Base-by-base conservation (phyloP, 441 rosid species). In the Rhodomyrtus psidioides region DNA sequence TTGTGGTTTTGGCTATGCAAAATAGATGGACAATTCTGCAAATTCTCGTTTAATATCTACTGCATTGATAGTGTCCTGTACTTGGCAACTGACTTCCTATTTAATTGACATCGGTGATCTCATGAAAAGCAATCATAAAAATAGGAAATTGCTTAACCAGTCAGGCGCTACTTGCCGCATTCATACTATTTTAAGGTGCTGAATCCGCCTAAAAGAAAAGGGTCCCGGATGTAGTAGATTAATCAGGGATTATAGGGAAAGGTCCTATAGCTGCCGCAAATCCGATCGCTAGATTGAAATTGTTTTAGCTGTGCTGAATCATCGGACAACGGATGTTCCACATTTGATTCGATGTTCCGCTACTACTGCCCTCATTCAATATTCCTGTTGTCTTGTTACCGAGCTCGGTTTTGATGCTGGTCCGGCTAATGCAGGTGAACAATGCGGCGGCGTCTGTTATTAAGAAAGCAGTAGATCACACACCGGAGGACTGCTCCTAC, bases 341-440 rank as follows among this genome's bases (percentile, higher is more conserved):
- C 46, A 19, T 30, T 9, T 65, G 39, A 65, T 65, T 65, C 4
- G 14, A 9, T 65, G 34, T 65, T 65, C 76, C 2, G 24, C 76
- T 34, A 9, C 76, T 65, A 9, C 4, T 65, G 46, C 46, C 76
- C 76, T 65, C 76, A 34, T 65, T 34, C 46, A 34, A 2, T 19
- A 19, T 39, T 65, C 21, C 19, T 17, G 5, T 19, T 19, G 46
- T 65, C 46, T 65, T 34, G 76, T 65, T 65, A 30, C 76, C 46
- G 0, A 65, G 76, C 46, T 65, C 4, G 26, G 46, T 65, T 65
- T 5, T 65, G 76, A 34, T 65, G 76, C 46, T 65, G 1, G 76
- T 65, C 10, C 15, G 46, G 26, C 27, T 15, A 79, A 39, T 8
- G 54, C 84, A 90, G 92, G 91, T 91, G 27, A 90, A 91, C 82